Conservation (phyloP, 2,329 filamentous ascomycete species). For the Davidsoniella neocaledoniae region DNA sequence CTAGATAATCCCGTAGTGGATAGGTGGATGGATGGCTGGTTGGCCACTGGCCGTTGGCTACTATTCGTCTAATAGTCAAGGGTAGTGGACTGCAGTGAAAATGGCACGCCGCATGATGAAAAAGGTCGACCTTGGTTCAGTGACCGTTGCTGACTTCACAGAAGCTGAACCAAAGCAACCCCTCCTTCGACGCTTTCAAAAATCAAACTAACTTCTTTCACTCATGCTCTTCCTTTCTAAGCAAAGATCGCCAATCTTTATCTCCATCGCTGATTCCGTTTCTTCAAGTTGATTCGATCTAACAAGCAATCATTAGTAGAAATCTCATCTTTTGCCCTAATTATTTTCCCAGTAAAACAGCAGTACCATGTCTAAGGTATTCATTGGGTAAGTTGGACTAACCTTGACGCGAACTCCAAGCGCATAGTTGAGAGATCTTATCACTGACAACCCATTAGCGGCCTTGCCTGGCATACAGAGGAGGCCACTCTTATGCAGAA, state of each 20-base stretch:
- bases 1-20: too few relatives aligned
- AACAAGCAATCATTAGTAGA: neutral
- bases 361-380: slow-evolving; percentile 70
- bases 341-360: neutral
- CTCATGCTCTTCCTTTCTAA: neutral
- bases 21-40: too few relatives aligned
- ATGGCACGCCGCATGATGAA: too few relatives aligned
- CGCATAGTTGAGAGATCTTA: neutral
- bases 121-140: too few relatives aligned
- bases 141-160: too few relatives aligned
- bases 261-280: neutral
- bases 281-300: neutral
- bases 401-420: neutral
- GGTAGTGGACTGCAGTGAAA: too few relatives aligned
- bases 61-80: too few relatives aligned
- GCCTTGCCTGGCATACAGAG: slow-evolving; percentile 97
- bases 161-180: neutral
- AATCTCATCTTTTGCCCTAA: neutral
- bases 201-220: neutral
- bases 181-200: neutral
- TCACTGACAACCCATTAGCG: slow-evolving; percentile 32
- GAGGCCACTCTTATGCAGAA: slow-evolving; percentile 73
- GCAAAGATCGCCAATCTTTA: neutral
- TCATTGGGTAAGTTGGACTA: slow-evolving; percentile 60
- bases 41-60: too few relatives aligned